These are phyloP conservation scores for Suillus luteus DNA, from an alignment of 768 basidiomycete genomes.

Conservation along the genomic window DNA sequence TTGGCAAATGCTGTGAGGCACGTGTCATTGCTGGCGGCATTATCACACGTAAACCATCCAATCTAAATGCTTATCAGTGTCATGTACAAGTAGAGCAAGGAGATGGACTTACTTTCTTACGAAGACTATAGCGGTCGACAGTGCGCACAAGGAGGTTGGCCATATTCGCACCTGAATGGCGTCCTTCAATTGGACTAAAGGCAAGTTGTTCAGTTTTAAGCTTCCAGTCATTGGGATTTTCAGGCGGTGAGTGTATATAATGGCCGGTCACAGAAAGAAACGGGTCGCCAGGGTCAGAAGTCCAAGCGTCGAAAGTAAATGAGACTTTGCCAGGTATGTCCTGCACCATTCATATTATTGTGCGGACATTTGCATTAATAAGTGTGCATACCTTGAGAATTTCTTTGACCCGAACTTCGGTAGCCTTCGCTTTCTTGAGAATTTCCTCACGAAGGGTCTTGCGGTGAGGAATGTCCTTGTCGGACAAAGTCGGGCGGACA, in stretches of 20 bases:
- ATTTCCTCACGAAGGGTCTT: not conserved
- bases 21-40: not conserved
- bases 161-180: conserved; percentile 23
- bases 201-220: conserved; percentile 13
- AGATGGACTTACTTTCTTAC: not conserved
- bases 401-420: not conserved
- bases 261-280: conserved; percentile 23
- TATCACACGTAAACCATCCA: not conserved
- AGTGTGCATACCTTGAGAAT: not conserved
- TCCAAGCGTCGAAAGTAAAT: conserved; percentile 22
- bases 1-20: not conserved
- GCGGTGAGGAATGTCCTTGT: conserved; percentile 3
- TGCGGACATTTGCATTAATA: too few relatives aligned
- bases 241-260: conserved; percentile 11
- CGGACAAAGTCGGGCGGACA: not conserved
- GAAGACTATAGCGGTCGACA: conserved; percentile 20
- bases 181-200: conserved; percentile 11
- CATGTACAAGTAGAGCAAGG: too few relatives aligned
- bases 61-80: not conserved
- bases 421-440: not conserved
- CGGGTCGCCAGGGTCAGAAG: conserved; percentile 18
- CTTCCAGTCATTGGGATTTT: conserved; percentile 11
- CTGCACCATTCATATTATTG: not conserved
- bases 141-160: conserved; percentile 13
- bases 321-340: conserved; percentile 6